Percentiles rank a stretch among this genome's conserved stretches.
Evolutionary conservation across 2,329 filamentous ascomycete genomes (phyloP).

Genomic region (Xylariaceae sp.): DNA sequence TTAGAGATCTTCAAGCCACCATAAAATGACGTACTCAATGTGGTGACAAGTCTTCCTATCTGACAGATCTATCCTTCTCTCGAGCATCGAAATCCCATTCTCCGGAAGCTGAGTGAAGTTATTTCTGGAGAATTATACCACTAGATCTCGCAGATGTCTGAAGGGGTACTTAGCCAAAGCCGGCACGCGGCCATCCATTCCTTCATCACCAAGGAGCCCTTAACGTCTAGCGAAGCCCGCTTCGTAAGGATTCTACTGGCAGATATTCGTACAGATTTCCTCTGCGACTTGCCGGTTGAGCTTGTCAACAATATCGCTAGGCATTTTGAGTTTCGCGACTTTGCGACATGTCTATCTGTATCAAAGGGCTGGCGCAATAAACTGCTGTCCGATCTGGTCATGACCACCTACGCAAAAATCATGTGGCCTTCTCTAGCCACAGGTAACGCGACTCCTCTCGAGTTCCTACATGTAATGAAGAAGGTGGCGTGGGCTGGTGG

Average conservation of each 20-base stretch:
- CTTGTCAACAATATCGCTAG: constrained; percentile 13
- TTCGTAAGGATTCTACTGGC: constrained; percentile 18
- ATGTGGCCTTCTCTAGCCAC: constrained; percentile 11
- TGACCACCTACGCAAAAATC: constrained; percentile 4
- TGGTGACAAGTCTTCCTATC: too few species aligned
- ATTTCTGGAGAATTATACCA: too few species aligned
- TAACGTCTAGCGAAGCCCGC: constrained; percentile 13
- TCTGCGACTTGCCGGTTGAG: constrained; percentile 20
- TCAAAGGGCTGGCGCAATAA: constrained; percentile 20
- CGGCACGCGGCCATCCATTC: constrained; percentile 3
- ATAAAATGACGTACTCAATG: too few species aligned
- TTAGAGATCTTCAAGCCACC: too few species aligned
- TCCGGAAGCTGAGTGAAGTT: too few species aligned
- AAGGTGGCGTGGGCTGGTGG: not conserved
- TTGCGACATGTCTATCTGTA: constrained; percentile 17
- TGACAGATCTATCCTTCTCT: too few species aligned
- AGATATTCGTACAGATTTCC: constrained; percentile 7
- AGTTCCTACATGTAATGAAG: not conserved
- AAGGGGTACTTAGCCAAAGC: constrained; percentile 1
- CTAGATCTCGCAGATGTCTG: too few species aligned
- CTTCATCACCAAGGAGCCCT: constrained; percentile 6
- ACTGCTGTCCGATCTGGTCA: constrained; percentile 15
- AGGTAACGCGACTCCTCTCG: not conserved
- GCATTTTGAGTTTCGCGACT: constrained; percentile 10
- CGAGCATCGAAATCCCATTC: too few species aligned